phyloP scores from a whole-genome alignment of 1,139 yeast genomes.

The Geotrichum aggregatum region DNA sequence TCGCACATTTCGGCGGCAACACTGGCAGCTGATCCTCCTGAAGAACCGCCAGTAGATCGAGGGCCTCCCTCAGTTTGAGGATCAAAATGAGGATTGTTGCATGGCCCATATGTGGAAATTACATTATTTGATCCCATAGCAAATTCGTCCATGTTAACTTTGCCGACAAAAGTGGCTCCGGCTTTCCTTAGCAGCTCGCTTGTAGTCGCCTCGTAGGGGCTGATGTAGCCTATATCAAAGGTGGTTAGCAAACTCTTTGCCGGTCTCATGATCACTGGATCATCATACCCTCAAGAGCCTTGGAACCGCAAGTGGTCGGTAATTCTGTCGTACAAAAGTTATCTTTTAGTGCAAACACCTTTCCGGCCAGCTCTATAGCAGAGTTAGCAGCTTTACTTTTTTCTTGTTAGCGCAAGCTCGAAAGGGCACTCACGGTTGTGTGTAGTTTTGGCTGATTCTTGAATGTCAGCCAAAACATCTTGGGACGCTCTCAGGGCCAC shows the following conservation, averaged over 20 bases:
- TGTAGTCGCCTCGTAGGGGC: conserved; percentile 84
- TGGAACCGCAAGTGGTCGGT: conserved; percentile 76
- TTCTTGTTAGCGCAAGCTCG: conserved; percentile 14
- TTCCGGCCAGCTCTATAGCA: conserved; percentile 25
- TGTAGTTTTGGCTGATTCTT: conserved; percentile 7
- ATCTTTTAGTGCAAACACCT: conserved; percentile 60
- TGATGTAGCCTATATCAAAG: conserved; percentile 43
- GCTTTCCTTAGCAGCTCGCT: conserved; percentile 48
- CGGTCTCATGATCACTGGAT: neutral
- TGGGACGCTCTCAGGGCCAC: conserved; percentile 27
- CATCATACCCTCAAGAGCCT: conserved; percentile 42
- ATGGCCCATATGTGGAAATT: conserved; percentile 58
- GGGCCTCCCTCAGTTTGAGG: conserved; percentile 30
- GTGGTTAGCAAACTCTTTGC: neutral
- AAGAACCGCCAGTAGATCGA: conserved; percentile 79
- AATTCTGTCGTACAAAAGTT: conserved; percentile 63
- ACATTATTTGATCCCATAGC: conserved; percentile 79
- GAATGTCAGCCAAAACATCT: conserved; percentile 15
- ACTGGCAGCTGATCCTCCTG: conserved; percentile 95
- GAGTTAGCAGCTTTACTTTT: conserved; percentile 15
- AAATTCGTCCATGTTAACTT: conserved; percentile 93
- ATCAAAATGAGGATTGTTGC: conserved; percentile 58
- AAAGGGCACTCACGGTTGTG: conserved; percentile 11
- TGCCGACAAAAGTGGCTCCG: conserved; percentile 63
- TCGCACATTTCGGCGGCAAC: conserved; percentile 69